Conservation (phyloP, 1,284 basidiomycete species). For the Puccinia horiana region DNA sequence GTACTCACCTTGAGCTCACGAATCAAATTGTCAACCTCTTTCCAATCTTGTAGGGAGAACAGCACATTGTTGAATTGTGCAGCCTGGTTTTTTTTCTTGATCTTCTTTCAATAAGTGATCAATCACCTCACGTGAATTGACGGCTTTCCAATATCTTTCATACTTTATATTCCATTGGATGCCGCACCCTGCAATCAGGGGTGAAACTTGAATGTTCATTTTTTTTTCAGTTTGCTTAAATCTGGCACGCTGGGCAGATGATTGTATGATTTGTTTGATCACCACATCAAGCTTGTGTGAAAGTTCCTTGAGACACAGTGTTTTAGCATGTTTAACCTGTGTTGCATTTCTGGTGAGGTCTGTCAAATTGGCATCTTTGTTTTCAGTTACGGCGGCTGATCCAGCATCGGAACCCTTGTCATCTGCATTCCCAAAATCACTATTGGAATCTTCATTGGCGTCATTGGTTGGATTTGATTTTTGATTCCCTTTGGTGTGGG, state of each 20-base stretch:
- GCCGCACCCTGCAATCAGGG: background rate
- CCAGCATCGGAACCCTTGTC: background rate
- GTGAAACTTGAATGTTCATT: background rate
- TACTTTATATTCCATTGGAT: background rate
- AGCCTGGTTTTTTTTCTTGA: background rate
- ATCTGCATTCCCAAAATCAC: conserved; percentile 5
- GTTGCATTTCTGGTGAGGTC: background rate
- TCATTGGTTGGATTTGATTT: background rate
- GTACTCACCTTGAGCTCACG: background rate
- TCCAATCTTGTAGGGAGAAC: background rate
- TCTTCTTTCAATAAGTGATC: background rate
- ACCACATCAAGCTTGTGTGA: background rate
- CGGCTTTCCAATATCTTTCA: background rate
- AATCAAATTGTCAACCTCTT: background rate
- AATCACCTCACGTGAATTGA: too few relatives aligned
- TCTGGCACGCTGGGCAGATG: background rate
- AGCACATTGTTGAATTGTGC: background rate
- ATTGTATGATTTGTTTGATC: background rate
- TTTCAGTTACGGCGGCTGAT: background rate
- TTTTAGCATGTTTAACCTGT: background rate
- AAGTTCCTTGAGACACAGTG: background rate
- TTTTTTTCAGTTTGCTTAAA: background rate
- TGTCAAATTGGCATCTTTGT: background rate
- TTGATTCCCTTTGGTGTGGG: too few relatives aligned
- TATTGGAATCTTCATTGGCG: background rate